Evolutionary conservation across 306 rosid species (phyloP).

Genomic region (Erythrophleum fordii): DNA sequence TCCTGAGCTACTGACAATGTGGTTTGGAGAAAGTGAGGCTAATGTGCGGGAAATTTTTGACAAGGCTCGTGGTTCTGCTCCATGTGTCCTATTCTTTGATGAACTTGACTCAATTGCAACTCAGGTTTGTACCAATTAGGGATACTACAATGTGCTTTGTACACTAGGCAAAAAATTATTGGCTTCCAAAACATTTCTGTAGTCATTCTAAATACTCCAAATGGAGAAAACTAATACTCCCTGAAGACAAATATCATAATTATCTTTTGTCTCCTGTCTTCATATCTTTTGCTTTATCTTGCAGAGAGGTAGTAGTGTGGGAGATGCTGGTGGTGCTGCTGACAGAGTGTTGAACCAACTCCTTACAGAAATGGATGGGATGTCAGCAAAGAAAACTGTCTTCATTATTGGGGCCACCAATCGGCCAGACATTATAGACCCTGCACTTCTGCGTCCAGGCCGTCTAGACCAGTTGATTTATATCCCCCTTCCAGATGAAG

Average conservation of each 20-base stretch:
- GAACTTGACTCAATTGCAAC: slow-evolving; percentile 99
- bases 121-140: slow-evolving; percentile 62
- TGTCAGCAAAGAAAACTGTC: slow-evolving; percentile 97
- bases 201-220: slow-evolving; percentile 8
- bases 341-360: slow-evolving; percentile 97
- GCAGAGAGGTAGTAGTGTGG: slow-evolving; percentile 96
- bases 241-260: not conserved
- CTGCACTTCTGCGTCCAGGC: slow-evolving; percentile 97
- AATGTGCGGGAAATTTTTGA: slow-evolving; percentile 97
- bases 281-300: slow-evolving; percentile 34
- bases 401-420: slow-evolving; percentile 97
- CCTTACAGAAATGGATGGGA: slow-evolving; percentile 97
- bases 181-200: slow-evolving; percentile 27
- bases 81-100: slow-evolving; percentile 97
- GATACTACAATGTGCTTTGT: not conserved
- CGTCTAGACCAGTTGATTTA: slow-evolving; percentile 97
- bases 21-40: slow-evolving; percentile 99
- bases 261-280: slow-evolving; percentile 20
- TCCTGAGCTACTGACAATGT: slow-evolving; percentile 97
- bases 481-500: slow-evolving; percentile 98
- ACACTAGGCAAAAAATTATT: not conserved
- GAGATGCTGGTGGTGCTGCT: slow-evolving; percentile 99
- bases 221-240: not conserved
- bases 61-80: slow-evolving; percentile 99
- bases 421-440: slow-evolving; percentile 95